Base-by-base conservation (phyloP, 176 grass and related monocot genomes). In the Rhynchospora tenuis region DNA sequence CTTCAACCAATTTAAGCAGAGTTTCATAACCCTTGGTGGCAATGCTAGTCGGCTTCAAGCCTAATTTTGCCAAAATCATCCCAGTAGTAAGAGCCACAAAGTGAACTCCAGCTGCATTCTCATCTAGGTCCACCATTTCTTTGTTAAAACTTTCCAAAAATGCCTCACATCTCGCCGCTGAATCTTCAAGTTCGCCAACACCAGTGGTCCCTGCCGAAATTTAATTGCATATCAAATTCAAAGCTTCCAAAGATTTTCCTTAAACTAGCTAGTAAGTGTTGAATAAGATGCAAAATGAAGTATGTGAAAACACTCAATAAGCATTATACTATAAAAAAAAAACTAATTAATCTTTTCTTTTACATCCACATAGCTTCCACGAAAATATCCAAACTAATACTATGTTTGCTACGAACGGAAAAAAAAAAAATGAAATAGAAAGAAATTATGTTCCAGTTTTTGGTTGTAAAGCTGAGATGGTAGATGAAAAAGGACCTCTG, bases 51-150 rank as follows among this genome's bases (percentile, higher is more conserved):
- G 90, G 2, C 11, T 65, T 70, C 77, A 97, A 88, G 15, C 78
- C 80, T 0, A 97, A 55, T 85, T 64, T 45, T 15, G 86, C 81
- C n/a, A 97, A 89, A 86, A 72, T 54, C 14, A 91, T 59, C 0
- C 94, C 94, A 3, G 94, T 80, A 2, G 94, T 97, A 82, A 94
- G 94, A 27, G 91, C 90, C 29, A 97, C 86, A 64, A 97, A 88
- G 84, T 97, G 94, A 28, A 84, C 89, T 81, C 64, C 91, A 28
- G 94, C 90, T 15, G 94, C 84, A 58, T 84, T 74, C 64, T 48
- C 72, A 78, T 97, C 92, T 67, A 94, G 90, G 63, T 89, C 88
- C 1, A 73, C 50, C 0, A 86, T 88, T 50, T 92, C 94, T 13
- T 84, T 74, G 10, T 11, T 83, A 68, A 97, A 97, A 15, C 88